Base-by-base conservation (phyloP, 2,329 filamentous ascomycete genomes). In the Cercospora beticola region DNA sequence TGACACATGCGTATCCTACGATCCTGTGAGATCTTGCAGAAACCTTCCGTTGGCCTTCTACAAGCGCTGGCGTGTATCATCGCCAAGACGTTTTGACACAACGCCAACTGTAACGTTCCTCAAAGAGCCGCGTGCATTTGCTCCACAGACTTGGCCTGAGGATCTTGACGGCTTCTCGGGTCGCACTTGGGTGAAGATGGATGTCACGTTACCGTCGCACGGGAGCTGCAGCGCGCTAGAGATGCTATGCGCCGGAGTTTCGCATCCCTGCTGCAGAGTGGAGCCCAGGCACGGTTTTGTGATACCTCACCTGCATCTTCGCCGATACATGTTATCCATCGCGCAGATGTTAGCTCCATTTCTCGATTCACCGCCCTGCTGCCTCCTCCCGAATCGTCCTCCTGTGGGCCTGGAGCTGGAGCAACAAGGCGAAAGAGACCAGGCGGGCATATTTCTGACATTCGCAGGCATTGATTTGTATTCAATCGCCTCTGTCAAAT, bases 261-360 rank as follows among this genome's bases (percentile, higher is more conserved):
- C 52, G 49, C 31, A 43, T 40, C 62, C 52, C n/a, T 18, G n/a
- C 10, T 52, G 28, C 46, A 21, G 21, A 43, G 62, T 58, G 62
- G 62, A 64, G 62, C 30, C 23, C 16, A 31, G 62, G 30, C 62
- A 43, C 56, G 64, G 56, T 40, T 66, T 66, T 66, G 64, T 66
- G 56, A 66, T 54, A 66, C 64, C 56, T 66, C 64, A 66, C 40
- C 28, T 66, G 64, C 64, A 61, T 23, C 31, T 43, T 58, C 21
- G 46, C 46, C 18, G 46, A 23, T 21, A 14, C 43, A 52, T 52
- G 16, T 8, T n/a, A 43, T 43, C 36, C 16, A 43, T 43, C 36
- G 36, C 16, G 36, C 36, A 43, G 16, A 43, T 43, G 36, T 43
- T 16, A 43, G 36, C 36, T n/a, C 36, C 36, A 43, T 43, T 16